Evolutionary conservation across 148 eudicot species (phyloP), one percentile per base, ranked within the genome.

Genomic region (Chenopodium suecicum): DNA sequence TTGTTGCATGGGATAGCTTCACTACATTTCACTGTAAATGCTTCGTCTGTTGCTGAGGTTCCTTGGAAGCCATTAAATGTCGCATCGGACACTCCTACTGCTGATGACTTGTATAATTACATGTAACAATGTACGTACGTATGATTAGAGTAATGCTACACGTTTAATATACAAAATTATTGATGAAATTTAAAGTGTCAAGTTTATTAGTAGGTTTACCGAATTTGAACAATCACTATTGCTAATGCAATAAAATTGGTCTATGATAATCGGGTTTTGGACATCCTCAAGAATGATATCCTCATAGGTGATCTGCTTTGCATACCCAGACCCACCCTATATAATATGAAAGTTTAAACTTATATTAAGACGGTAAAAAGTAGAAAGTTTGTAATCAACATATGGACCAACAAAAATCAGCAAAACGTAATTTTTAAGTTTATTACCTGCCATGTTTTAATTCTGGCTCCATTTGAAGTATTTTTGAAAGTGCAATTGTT

Each of bases 401-500:
- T 48, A 48, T 11, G 9, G 0, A 50, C 54, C 54, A 50, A 50
- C 54, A 50, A 50, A 34, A 41, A 5, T 6, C 6, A 41, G 7
- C 44, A 50, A 50, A 9, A 50, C 14, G n/a, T 58, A 27, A 16
- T 78, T 23, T 29, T 66, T 19, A 32, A 70, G 13, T 22, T 52
- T 65, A 6, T 4, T 76, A 90, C 94, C 94, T 87, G 88, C 94
- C 94, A 91, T 63, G 89, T 90, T 85, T 91, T 91, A 79, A 91
- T 91, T 77, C 92, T 86, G 6, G 85, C 91, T 44, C 91, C 92
- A 72, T 82, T 80, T 29, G 8, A 9, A 1, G 88, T 82, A 4
- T 70, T 74, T 0, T 12, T 74, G 64, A 91, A 88, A 32, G 76
- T 89, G 74, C 87, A 83, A 77, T 87, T 78, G 9, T 44, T 71